Base-by-base conservation (phyloP, 1,139 yeast species). In the Taiozyma sp. region DNA sequence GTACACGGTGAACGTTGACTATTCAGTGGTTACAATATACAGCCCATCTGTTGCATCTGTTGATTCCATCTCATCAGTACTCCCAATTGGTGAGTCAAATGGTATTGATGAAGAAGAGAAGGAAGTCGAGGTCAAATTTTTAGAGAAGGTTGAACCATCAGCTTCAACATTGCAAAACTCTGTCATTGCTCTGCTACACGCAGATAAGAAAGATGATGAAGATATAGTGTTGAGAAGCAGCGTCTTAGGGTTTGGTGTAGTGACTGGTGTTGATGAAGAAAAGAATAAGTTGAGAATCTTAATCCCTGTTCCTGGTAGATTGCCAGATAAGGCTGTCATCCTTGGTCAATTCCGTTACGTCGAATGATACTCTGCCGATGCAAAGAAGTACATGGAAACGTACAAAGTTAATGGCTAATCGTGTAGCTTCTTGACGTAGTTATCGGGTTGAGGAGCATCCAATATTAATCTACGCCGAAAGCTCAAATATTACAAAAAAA, bases 261-360 rank as follows among this genome's bases (percentile, higher is more conserved):
- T 67, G 19, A 79, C 84, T 9, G 84, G 79, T 51, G 82, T 80
- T 10, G 86, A 81, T 48, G 97, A 92, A 57, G 73, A 80, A 22
- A 85, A 84, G 63, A 78, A 80, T n/a, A 85, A 80, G 58, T 66
- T 90, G 55, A 84, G 85, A 62, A 76, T 93, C 7, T 73, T 92
- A 57, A 76, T 92, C 58, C 98, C 99, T 0, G 86, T 88, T 24
- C 97, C 96, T 1, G 96, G 96, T 0, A 78, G 84, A 44, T 72
- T 91, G 41, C 99, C 99, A 0, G 71, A 76, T n/a, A 78, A 80
- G 54, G 83, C 85, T 1, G 72, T 85, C 62, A 65, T 88, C 1
- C 67, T 87, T 45, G 91, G 96, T 2, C 79, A 80, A 46, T 81
- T 79, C 61, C 80, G 91, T 57, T 88, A 85, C 63, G 76, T 82